Evolutionary conservation across 768 basidiomycete genomes (phyloP).

Genomic region (Russula griseocarnosa): DNA sequence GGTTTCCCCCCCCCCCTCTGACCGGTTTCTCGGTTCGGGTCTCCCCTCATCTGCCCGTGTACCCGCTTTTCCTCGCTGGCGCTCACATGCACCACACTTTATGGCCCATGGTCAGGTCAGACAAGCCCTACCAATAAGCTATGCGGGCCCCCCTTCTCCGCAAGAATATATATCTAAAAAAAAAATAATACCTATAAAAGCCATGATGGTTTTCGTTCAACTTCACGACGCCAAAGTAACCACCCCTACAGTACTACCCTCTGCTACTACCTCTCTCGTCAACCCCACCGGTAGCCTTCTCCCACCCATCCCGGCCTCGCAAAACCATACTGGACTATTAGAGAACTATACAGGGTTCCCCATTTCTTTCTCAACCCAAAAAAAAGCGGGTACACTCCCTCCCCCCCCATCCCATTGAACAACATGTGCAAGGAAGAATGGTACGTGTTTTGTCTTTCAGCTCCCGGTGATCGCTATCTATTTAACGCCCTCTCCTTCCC

Average conservation of each 20-base stretch:
- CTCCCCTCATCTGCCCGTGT: slow-evolving; percentile 23
- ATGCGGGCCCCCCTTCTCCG: slow-evolving; percentile 16
- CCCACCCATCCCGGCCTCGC: neutral
- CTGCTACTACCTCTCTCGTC: neutral
- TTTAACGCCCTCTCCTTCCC: neutral
- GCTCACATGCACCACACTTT: neutral
- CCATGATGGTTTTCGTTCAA: neutral
- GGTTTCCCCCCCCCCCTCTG: slow-evolving; percentile 3
- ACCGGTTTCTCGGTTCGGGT: slow-evolving; percentile 23
- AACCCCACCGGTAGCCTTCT: neutral
- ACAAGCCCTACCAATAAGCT: slow-evolving; percentile 18
- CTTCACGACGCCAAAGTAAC: neutral
- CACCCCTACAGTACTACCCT: neutral
- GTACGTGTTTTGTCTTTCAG: slow-evolving; percentile 6
- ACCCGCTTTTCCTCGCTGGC: slow-evolving; percentile 24
- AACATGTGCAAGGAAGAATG: slow-evolving; percentile 30
- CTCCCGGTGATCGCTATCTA: neutral
- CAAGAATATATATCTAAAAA: neutral
- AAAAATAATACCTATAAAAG: slow-evolving; percentile 14
- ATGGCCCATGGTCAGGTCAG: slow-evolving; percentile 7
- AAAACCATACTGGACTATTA: neutral
- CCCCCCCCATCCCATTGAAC: neutral
- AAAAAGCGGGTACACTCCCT: neutral
- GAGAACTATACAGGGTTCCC: neutral
- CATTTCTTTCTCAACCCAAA: neutral